Conservation (phyloP, 1,284 basidiomycete genomes). For the Paramarasmius palmivorus region DNA sequence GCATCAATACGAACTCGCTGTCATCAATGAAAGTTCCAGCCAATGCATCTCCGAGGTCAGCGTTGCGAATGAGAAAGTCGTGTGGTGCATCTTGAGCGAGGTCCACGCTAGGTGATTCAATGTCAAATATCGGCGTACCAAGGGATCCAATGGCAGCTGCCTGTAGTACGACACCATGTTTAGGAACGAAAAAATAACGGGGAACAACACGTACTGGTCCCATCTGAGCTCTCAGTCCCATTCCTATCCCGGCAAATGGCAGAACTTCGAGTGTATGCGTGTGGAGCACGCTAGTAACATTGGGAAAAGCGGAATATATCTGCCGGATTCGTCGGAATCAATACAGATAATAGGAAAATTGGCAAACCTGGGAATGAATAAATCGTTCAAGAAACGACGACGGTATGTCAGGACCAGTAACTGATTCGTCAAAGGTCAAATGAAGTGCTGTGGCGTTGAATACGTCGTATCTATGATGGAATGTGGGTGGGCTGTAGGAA, state of each 20-base stretch:
- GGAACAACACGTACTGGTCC: slow-evolving; percentile 13
- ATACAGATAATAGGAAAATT: background rate
- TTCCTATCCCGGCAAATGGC: slow-evolving; percentile 11
- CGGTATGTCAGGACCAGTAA: slow-evolving; percentile 9
- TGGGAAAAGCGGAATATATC: slow-evolving; percentile 22
- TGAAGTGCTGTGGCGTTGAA: slow-evolving; percentile 20
- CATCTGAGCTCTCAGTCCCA: slow-evolving; percentile 16
- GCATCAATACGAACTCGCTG: slow-evolving; percentile 20
- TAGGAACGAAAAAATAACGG: background rate
- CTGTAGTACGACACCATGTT: background rate
- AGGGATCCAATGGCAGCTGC: slow-evolving; percentile 12
- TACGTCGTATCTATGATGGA: slow-evolving; percentile 19
- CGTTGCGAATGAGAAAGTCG: slow-evolving; percentile 17
- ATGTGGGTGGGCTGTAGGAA: background rate
- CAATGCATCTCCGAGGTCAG: slow-evolving; percentile 16
- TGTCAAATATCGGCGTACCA: slow-evolving; percentile 18
- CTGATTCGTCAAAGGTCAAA: slow-evolving; percentile 14
- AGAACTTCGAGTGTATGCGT: slow-evolving; percentile 15
- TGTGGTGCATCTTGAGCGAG: slow-evolving; percentile 10
- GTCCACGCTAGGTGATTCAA: slow-evolving; percentile 9
- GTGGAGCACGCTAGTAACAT: slow-evolving; percentile 19
- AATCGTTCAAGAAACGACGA: slow-evolving; percentile 22
- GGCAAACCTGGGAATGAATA: slow-evolving; percentile 21
- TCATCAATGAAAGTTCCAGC: slow-evolving; percentile 14
- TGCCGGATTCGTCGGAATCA: background rate